phyloP scores from a whole-genome alignment of 163 green algal genomes.

The Coccomyxa subellipsoidea region DNA sequence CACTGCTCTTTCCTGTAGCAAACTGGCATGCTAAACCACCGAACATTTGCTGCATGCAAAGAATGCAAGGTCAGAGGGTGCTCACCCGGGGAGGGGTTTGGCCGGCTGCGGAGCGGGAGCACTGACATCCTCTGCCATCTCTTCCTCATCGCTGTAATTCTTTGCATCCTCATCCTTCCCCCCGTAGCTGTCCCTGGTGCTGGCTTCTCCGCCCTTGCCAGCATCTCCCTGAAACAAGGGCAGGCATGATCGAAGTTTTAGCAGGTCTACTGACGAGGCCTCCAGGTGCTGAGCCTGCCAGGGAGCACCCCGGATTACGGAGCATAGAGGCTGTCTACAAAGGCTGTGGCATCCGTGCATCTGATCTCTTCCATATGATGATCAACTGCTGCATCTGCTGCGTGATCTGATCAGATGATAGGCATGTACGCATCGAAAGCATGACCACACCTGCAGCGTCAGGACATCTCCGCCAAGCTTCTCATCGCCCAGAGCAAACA shows the following conservation, averaged over 20 bases:
- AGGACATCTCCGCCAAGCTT: neutral
- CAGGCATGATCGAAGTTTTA: too few species aligned
- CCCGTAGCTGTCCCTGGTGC: neutral
- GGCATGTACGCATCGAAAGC: neutral
- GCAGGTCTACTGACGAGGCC: too few species aligned
- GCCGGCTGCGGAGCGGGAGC: neutral
- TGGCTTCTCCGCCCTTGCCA: neutral
- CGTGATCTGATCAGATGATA: neutral
- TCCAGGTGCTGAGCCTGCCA: too few species aligned
- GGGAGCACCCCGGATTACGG: too few species aligned
- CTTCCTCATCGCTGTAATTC: conserved; percentile 22
- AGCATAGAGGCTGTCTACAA: neutral
- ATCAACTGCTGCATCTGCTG: neutral
- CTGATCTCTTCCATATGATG: neutral
- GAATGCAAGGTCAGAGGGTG: too few species aligned
- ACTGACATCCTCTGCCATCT: conserved; percentile 13
- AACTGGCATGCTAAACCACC: too few species aligned
- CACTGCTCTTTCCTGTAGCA: too few species aligned
- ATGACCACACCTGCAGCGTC: neutral
- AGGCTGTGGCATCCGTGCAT: neutral
- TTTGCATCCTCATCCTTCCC: neutral
- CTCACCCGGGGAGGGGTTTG: too few species aligned
- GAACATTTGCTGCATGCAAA: too few species aligned
- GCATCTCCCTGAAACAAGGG: neutral
- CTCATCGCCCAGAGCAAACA: neutral